Evolutionary conservation across 371 early-diverging fungal species (phyloP).

Genomic region (Choanephora cucurbitarum): DNA sequence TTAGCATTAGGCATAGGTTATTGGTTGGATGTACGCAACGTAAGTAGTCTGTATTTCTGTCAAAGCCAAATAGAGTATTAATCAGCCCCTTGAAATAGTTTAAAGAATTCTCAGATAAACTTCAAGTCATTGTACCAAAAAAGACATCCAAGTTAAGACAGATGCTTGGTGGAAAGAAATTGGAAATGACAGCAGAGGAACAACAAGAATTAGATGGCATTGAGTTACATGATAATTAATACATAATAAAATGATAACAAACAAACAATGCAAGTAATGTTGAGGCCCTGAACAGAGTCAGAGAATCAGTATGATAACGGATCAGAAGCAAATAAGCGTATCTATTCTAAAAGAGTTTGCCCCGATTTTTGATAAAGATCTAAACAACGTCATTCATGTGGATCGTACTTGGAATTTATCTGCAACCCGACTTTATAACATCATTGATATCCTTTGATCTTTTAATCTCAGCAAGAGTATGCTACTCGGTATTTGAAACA

Average conservation of each 20-base stretch:
- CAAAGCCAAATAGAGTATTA: no score
- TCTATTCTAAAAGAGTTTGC: no score
- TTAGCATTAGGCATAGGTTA: slow-evolving; percentile 37
- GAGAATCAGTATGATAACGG: neutral
- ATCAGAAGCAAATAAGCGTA: no score
- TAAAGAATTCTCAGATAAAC: slow-evolving; percentile 47
- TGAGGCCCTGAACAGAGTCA: neutral
- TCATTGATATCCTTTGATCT: neutral
- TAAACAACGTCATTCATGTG: neutral
- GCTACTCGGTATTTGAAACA: neutral
- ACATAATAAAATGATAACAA: neutral
- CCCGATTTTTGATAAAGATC: neutral
- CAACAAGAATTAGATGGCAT: slow-evolving; percentile 31
- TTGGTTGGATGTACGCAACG: slow-evolving; percentile 49
- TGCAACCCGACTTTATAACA: neutral
- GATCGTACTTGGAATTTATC: neutral
- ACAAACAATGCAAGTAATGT: neutral
- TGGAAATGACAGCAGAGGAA: slow-evolving; percentile 39
- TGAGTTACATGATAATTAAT: neutral
- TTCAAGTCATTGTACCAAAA: slow-evolving; percentile 43
- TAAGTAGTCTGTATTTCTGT: no score
- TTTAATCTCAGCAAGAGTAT: neutral
- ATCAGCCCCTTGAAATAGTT: slow-evolving; percentile 36
- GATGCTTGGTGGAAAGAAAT: slow-evolving; percentile 38
- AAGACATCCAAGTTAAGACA: slow-evolving; percentile 35